A percentile compares a stretch with the other conserved stretches of the same genome.
Conservation (phyloP, 73 alveolate genomes). For the Uronychia setigera region DNA sequence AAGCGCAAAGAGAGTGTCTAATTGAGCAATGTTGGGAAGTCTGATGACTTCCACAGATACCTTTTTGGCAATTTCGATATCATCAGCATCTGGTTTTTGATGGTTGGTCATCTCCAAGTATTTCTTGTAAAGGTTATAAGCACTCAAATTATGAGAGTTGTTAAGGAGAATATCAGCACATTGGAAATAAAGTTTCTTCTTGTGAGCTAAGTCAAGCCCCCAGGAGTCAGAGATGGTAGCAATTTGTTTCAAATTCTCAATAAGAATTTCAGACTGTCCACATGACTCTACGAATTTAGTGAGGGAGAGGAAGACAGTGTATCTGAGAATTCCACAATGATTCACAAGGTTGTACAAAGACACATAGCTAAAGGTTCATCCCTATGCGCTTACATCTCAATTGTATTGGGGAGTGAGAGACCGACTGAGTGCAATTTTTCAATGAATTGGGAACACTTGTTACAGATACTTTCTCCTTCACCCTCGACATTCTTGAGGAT, state of each 20-base stretch:
- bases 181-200: conserved; percentile 14
- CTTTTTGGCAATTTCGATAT: conserved; percentile 30
- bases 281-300: neutral
- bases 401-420: neutral
- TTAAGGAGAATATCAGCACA: conserved; percentile 21
- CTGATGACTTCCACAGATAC: conserved; percentile 29
- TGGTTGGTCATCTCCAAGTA: conserved; percentile 9
- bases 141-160: conserved; percentile 21
- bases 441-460: neutral
- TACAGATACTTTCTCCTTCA: neutral
- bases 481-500: neutral
- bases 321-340: neutral
- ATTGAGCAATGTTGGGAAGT: conserved; percentile 53
- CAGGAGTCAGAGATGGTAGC: conserved; percentile 37
- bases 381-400: neutral
- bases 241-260: conserved; percentile 38
- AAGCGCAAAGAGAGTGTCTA: conserved; percentile 32
- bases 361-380: neutral
- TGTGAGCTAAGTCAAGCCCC: conserved; percentile 19
- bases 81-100: conserved; percentile 3
- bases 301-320: neutral
- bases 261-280: conserved; percentile 16
- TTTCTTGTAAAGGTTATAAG: conserved; percentile 30
- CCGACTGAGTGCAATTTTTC: neutral
- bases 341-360: neutral